phyloP scores from a whole-genome alignment of 2,329 filamentous ascomycete species.

The Lachnellula hyalina region DNA sequence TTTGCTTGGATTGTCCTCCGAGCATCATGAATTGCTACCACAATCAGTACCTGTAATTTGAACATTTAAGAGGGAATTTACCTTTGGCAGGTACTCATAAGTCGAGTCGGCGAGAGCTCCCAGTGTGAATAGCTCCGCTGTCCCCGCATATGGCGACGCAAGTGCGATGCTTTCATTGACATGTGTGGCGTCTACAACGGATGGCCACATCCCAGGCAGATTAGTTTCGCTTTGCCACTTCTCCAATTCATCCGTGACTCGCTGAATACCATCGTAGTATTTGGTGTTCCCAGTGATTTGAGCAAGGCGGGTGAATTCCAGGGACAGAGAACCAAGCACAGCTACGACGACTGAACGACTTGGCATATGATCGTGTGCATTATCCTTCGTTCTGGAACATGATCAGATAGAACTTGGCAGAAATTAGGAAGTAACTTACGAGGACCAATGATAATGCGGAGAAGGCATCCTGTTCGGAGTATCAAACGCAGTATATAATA shows the following conservation, averaged over 20 bases:
- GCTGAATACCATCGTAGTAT: constrained; percentile 57
- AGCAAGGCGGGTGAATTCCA: constrained; percentile 60
- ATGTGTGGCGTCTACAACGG: constrained; percentile 45
- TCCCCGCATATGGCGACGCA: constrained; percentile 47
- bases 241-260: constrained; percentile 54
- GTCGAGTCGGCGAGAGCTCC: constrained; percentile 54
- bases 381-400: constrained; percentile 10
- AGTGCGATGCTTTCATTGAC: constrained; percentile 19
- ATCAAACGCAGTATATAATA: constrained; percentile 40
- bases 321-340: constrained; percentile 52
- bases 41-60: not conserved
- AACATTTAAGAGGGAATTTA: constrained; percentile 55
- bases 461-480: constrained; percentile 48
- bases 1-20: constrained; percentile 19
- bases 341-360: constrained; percentile 46
- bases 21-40: constrained; percentile 33
- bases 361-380: constrained; percentile 55
- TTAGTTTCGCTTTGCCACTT: constrained; percentile 47
- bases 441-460: constrained; percentile 24
- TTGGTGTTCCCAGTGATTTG: constrained; percentile 57
- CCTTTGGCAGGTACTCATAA: constrained; percentile 62
- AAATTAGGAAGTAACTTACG: constrained; percentile 10
- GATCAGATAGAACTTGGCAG: not conserved
- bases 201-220: constrained; percentile 61
- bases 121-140: constrained; percentile 49